A percentile compares a stretch with the other conserved stretches of the same genome.
Evolutionary conservation across 768 basidiomycete species (phyloP).

Genomic region (Lactarius quietus): DNA sequence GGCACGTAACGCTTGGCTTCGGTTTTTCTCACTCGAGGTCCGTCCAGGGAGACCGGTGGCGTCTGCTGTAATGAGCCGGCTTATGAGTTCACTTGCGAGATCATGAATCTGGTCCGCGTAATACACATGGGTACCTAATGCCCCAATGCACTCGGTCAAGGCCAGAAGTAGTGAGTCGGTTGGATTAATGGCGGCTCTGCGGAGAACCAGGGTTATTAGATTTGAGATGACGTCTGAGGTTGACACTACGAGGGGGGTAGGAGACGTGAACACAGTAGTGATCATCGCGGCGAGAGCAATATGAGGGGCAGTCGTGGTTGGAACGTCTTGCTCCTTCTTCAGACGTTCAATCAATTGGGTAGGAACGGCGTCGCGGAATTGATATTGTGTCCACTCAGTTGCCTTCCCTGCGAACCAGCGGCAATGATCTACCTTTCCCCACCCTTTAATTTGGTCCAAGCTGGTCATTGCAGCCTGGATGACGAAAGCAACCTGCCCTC

Average conservation of each 20-base stretch:
- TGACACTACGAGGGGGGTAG: conserved; percentile 82
- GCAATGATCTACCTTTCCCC: conserved; percentile 68
- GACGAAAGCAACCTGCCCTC: conserved; percentile 65
- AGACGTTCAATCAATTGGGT: conserved; percentile 80
- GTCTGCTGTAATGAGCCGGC: conserved; percentile 68
- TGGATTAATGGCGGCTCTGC: conserved; percentile 57
- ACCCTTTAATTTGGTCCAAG: conserved; percentile 57
- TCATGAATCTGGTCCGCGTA: conserved; percentile 97
- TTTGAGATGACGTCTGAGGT: conserved; percentile 86
- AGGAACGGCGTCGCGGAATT: conserved; percentile 88
- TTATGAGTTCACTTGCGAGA: conserved; percentile 77
- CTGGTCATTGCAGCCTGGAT: conserved; percentile 70
- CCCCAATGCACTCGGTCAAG: conserved; percentile 73
- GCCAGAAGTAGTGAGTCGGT: conserved; percentile 62
- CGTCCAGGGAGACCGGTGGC: conserved; percentile 51
- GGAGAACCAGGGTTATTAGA: conserved; percentile 68
- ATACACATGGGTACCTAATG: conserved; percentile 87
- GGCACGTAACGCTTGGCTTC: conserved; percentile 65
- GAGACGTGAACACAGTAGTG: conserved; percentile 76
- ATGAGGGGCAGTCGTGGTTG: conserved; percentile 48
- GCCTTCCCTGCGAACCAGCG: conserved; percentile 77
- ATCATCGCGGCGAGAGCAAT: conserved; percentile 72
- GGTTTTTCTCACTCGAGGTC: conserved; percentile 39
- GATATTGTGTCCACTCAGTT: conserved; percentile 88
- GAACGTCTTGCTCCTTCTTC: conserved; percentile 54